Base-by-base conservation (phyloP, 2,329 filamentous ascomycete species). In the Trichophaea hybrida region DNA sequence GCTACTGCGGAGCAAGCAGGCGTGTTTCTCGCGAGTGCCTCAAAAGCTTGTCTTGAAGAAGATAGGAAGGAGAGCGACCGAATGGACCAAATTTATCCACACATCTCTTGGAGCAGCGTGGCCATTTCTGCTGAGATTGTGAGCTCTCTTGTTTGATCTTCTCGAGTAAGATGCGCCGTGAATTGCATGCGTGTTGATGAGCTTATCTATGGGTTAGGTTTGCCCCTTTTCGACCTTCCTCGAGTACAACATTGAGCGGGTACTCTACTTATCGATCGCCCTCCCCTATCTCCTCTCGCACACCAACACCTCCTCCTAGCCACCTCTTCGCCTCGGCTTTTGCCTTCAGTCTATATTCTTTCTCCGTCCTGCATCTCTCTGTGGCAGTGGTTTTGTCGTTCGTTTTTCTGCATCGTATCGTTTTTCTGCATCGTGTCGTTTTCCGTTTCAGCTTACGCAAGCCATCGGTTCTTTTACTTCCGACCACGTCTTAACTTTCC, bases 321-420 rank as follows among this genome's bases (percentile, higher is more conserved):
- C 50, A 53, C 31, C 50, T 10, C 32, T 6, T 12, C 44, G 17
- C 7, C 44, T 13, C 38, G 38, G 38, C 38, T 43, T 43, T 15
- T 1, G 38, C 38, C 38, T 10, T 10, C 38, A 24, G 24, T 24
- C n/a, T 32, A 51, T 51, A 17, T 6, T 12, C 31, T 32, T 51
- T n/a, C 5, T 2, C 31, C 31, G 6, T 32, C 8, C 48, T 51
- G 15, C 48, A 24, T 51, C 48, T 51, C 24, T 24, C 48, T 31
- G 33, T 53, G 31, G 50, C 50, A 53, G 50, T 37, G 50, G 24
- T 33, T 53, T n/a, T 37, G 32, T 35, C 50, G 24, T 53, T 53
- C 50, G 50, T 53, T 53, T 53, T 53, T 53, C 15, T 15, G 48
- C 12, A 15, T 31, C 48, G 31, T 50, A n/a, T n/a, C n/a, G n/a